Conservation (phyloP, 164 flowering plant genomes). For the Malania oleifera region DNA sequence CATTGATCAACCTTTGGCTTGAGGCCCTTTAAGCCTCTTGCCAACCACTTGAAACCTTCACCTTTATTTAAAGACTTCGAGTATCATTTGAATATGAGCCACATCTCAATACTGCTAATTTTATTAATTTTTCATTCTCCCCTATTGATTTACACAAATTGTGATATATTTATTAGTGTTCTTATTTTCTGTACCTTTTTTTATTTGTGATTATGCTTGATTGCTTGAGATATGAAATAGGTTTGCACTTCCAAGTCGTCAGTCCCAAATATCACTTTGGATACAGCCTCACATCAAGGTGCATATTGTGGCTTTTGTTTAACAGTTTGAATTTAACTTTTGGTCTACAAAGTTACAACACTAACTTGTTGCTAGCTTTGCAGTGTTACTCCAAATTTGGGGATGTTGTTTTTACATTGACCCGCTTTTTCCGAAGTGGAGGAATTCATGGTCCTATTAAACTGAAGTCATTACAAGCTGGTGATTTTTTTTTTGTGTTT, state of each 20-base stretch:
- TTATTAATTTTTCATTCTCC: no score
- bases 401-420: constrained; percentile 71
- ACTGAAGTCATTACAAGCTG: constrained; percentile 18
- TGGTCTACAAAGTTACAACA: constrained; percentile 1
- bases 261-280: constrained; percentile 82
- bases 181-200: not conserved
- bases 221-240: constrained; percentile 33
- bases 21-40: no score
- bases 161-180: no score
- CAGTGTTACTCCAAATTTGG: constrained; percentile 93
- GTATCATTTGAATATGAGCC: no score
- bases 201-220: not conserved
- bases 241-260: constrained; percentile 54
- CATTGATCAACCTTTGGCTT: no score
- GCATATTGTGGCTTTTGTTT: constrained; percentile 9
- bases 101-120: no score
- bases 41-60: no score
- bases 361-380: constrained; percentile 18
- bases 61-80: no score
- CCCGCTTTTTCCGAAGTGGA: constrained; percentile 77
- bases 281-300: constrained; percentile 90
- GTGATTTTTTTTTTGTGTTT: no score
- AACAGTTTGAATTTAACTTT: not conserved
- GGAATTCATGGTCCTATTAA: constrained; percentile 24
- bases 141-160: no score